Conservation (phyloP, 306 rosid genomes). For the Vachellia pachyceras region DNA sequence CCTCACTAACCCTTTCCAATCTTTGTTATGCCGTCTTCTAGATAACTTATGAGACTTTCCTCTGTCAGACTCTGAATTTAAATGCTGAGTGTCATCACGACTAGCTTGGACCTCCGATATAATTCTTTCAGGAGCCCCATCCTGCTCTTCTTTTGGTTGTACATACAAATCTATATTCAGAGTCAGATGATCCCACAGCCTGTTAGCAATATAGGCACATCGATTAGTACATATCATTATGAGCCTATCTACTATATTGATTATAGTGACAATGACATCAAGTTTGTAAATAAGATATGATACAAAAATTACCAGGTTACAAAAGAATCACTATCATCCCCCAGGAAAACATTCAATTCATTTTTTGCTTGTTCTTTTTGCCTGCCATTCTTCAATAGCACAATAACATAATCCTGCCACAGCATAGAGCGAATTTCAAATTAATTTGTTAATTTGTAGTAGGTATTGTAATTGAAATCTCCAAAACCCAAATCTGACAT, state of each 20-base stretch:
- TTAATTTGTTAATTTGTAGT: slow-evolving; percentile 11
- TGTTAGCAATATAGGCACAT: slow-evolving; percentile 40
- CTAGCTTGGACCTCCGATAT: slow-evolving; percentile 48
- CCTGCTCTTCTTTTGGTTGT: slow-evolving; percentile 52
- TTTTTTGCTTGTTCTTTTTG: slow-evolving; percentile 80
- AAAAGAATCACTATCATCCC: slow-evolving; percentile 88
- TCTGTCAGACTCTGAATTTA: slow-evolving; percentile 61
- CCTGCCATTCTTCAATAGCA: slow-evolving; percentile 87
- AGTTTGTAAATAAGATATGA: slow-evolving; percentile 10
- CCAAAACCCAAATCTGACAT: slow-evolving; percentile 1
- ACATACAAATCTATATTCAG: slow-evolving; percentile 65
- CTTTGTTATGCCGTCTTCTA: slow-evolving; percentile 74
- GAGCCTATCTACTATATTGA: slow-evolving; percentile 7
- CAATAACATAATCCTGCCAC: slow-evolving; percentile 93
- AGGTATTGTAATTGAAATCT: not conserved
- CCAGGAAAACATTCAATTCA: slow-evolving; percentile 88
- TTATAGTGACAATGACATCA: slow-evolving; percentile 19
- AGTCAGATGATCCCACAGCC: slow-evolving; percentile 97
- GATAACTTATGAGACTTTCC: slow-evolving; percentile 53
- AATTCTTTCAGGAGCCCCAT: slow-evolving; percentile 54
- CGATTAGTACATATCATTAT: slow-evolving; percentile 27
- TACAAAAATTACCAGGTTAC: slow-evolving; percentile 78
- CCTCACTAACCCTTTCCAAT: slow-evolving; percentile 81
- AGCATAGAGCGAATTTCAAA: slow-evolving; percentile 31
- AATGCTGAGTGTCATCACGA: slow-evolving; percentile 45